Evolutionary conservation across 768 basidiomycete species (phyloP), one percentile per base, ranked within the genome.

Genomic region (Guyanaporus albipodus): DNA sequence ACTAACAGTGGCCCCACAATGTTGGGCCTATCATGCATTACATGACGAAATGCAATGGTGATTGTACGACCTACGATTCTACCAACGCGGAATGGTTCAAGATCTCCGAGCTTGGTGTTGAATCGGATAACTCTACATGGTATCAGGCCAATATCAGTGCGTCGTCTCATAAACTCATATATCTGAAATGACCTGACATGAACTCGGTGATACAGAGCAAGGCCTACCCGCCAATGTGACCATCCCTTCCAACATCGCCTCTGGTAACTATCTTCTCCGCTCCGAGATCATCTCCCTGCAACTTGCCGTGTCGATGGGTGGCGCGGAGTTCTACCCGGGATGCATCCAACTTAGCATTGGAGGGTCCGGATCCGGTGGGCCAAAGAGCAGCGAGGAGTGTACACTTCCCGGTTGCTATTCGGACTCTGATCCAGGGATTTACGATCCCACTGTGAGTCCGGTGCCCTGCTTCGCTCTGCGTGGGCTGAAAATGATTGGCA

Each of bases 201-300:
- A 24, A 11, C 14, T n/a, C 34, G 24, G 10, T 14, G 6, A 11
- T 27, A 17, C 35, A 74, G 75, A 63, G 56, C 42, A 54, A 1
- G 75, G 77, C 4, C 57, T 44, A 15, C 56, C 70, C 2, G 74
- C 70, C 1, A 68, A 56, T 11, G 67, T 76, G 6, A 70, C 66
- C 2, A 62, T 83, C 41, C 82, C 82, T 9, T 46, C 57, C 14
- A 74, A 70, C 44, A 66, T 91, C 41, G 73, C 77, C 0, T 62
- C 84, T 1, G 88, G 88, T 2, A 72, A 82, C 56, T 91, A 90
- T 61, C 70, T 91, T 38, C 63, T 89, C 55, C 85, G 88, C 6
- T 79, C 87, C 63, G 88, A 91, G 47, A 77, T 91, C 60, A 82
- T 91, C 61, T 79, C 84, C 8, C 78, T 91, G 14, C 88, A 91